Evolutionary conservation across 2,329 filamentous ascomycete species (phyloP), one percentile per base, ranked within the genome.

Genomic region (Phialocephala subalpina): DNA sequence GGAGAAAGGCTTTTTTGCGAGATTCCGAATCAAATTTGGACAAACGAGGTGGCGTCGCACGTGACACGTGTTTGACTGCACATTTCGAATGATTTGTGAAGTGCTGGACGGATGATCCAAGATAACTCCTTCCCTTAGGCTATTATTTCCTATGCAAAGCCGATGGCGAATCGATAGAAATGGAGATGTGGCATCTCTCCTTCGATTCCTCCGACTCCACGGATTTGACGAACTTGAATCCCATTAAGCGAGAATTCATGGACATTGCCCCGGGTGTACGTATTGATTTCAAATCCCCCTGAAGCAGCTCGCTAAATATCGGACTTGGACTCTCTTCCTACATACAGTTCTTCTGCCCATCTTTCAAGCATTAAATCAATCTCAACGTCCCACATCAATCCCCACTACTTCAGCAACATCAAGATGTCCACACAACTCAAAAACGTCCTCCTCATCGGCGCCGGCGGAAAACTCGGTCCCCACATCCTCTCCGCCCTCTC

Each of bases 211-310:
- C 45, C 45, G 45, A 22, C 45, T 14, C 45, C 45, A 49, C 45
- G 45, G 45, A 49, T 49, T 49, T 49, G 7, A 49, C 45, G 45
- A n/a, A 49, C 18, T 49, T 49, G 45, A 49, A 49, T n/a, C 45
- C n/a, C n/a, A 49, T 4, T 49, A 49, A 49, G 45, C 45, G 45
- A 49, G 20, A 49, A 49, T 49, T 49, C n/a, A 49, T 49, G 14
- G 45, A 49, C 11, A n/a, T 49, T 49, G n/a, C 45, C 45, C 45
- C 45, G 45, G 22, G 45, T 49, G 45, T 49, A 22, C 11, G n/a
- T 49, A 49, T 49, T 49, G 45, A 49, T 49, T 49, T 49, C 6
- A 49, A 49, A 49, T 49, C 45, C 45, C 42, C 45, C n/a, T 25
- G n/a, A 49, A n/a, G n/a, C 2, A 25, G 18, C 45, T 49, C 45